Conservation (phyloP, 306 rosid species). For the Biancaea sappan region DNA sequence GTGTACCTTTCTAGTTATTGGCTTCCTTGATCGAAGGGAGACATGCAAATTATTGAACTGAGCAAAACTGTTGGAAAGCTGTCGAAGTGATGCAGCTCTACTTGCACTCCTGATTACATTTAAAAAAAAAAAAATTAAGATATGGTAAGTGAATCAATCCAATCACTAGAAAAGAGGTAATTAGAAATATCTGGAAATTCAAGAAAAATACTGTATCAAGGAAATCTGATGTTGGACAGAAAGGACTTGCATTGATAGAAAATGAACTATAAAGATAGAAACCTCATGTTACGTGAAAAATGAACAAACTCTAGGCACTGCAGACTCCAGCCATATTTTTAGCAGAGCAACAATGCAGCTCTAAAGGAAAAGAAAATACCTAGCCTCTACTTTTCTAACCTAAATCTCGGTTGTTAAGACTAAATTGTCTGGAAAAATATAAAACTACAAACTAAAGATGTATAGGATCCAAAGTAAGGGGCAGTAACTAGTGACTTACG, state of each 20-base stretch:
- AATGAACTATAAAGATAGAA: neutral
- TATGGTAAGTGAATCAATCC: constrained; percentile 15
- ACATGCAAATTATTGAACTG: constrained; percentile 84
- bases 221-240: neutral
- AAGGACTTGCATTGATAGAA: neutral
- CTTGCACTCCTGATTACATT: constrained; percentile 64
- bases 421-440: constrained; percentile 22
- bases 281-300: constrained; percentile 16
- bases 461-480: constrained; percentile 5
- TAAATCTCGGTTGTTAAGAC: neutral
- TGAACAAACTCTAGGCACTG: neutral
- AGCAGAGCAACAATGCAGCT: constrained; percentile 7
- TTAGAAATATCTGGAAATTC: constrained; percentile 12
- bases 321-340: neutral
- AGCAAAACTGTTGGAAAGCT: constrained; percentile 86
- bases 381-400: neutral
- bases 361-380: neutral
- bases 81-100: constrained; percentile 80
- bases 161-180: neutral
- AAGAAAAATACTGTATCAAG: constrained; percentile 29
- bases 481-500: constrained; percentile 57
- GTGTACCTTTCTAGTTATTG: constrained; percentile 87
- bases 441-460: constrained; percentile 8
- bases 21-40: constrained; percentile 81
- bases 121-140: constrained; percentile 10